A percentile compares a stretch with the other conserved stretches of the same genome.
These are phyloP conservation scores for Cucumis sativus DNA, from an alignment of 306 rosid genomes.

Conservation along the genomic window Cucumber_9930_V3 NC_026657.2:34766001-34766500, in stretches of 20 bases:
- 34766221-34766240: not conserved
- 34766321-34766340: not conserved
- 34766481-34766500: not conserved
- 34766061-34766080: not conserved
- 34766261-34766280: not conserved
- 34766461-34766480: not conserved
- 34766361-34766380: not conserved
- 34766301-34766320: not conserved
- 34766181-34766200: not conserved
- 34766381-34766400: not conserved
- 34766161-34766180: not conserved
- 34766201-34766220: not conserved
- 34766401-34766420: not conserved
- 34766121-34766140: not conserved
- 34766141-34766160: not conserved
- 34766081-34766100: not conserved
- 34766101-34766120: not conserved
- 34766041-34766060: not conserved
- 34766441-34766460: not conserved
- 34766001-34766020: not conserved
- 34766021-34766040: not conserved
- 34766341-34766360: not conserved
- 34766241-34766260: not conserved
- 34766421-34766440: not conserved
- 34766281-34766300: not conserved